Conservation (phyloP, 139 green algal species). For the Coelastrella sp. region DNA sequence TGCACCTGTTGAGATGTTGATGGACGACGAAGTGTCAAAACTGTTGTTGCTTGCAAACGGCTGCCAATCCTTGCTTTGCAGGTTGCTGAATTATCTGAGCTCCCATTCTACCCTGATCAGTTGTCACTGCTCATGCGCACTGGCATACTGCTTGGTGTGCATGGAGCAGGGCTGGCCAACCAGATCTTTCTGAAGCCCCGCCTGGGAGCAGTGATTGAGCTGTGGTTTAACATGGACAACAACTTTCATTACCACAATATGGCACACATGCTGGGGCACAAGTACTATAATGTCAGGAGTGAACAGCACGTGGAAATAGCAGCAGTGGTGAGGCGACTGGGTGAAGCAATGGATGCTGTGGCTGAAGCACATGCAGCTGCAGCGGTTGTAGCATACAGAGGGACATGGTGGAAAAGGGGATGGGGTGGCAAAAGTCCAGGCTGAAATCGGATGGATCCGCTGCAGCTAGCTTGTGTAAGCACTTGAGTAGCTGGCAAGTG, state of each 20-base stretch:
- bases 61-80: neutral
- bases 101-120: slow-evolving; percentile 56
- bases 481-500: too few relatives aligned
- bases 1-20: too few relatives aligned
- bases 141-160: slow-evolving; percentile 45
- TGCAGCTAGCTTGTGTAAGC: too few relatives aligned
- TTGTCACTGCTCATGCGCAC: slow-evolving; percentile 45
- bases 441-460: neutral
- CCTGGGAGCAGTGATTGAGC: slow-evolving; percentile 51
- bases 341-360: slow-evolving; percentile 35
- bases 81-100: slow-evolving; percentile 49
- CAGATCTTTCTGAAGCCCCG: slow-evolving; percentile 51
- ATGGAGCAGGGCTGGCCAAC: slow-evolving; percentile 56
- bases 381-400: neutral
- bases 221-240: slow-evolving; percentile 49
- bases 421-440: neutral
- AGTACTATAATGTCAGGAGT: slow-evolving; percentile 31
- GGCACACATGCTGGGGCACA: slow-evolving; percentile 43
- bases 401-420: neutral
- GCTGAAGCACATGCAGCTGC: neutral
- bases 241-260: slow-evolving; percentile 57
- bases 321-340: neutral
- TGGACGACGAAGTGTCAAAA: neutral
- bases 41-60: neutral
- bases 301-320: slow-evolving; percentile 19